Evolutionary conservation across 306 rosid genomes (phyloP), one percentile per base, ranked within the genome.

Genomic region (Lathyrus tuberosus): DNA sequence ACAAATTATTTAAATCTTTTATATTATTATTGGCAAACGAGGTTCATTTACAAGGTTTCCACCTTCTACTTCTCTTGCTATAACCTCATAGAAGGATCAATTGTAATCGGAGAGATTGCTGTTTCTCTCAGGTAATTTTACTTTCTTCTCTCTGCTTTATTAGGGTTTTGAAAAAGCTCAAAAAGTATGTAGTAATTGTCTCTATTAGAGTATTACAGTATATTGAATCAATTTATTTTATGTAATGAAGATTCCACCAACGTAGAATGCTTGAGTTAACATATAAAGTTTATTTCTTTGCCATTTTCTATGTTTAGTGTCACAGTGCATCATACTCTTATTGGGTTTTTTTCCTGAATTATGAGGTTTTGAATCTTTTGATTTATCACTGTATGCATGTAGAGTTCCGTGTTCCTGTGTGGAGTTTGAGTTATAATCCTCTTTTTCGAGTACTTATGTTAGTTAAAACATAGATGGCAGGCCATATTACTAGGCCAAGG

Each of bases 401-500:
- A 24, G 43, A 75, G 52, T 61, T 66, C 40, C 40, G 33, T 49
- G 35, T 51, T 63, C 62, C 11, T 63, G 13, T 17, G 48, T 42
- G 48, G 40, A 35, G 40, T 35, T 6, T 35, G 40, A 1, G 37
- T 41, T 42, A 60, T 48, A 61, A 31, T 48, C 35, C n/a, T 49
- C 33, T 63, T 59, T 59, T 41, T 58, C 26, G 22, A 65, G 52
- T 10, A 56, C 63, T 70, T 8, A 43, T 26, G 71, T 59, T 52
- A 14, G 51, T 71, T 72, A 52, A 53, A 30, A 56, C 66, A 37
- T 69, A 78, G 95, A 88, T 88, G 96, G 83, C 84, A 24, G 78
- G 77, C 69, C 83, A 82, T 33, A 72, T 75, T 65, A 77, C 83
- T 9, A 79, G 86, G 67, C 67, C 85, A 9, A 79, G 86, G 67